These are phyloP conservation scores for Solanum aculeatissimum DNA, from an alignment of 305 asterid species.

Conservation along the genomic window DNA sequence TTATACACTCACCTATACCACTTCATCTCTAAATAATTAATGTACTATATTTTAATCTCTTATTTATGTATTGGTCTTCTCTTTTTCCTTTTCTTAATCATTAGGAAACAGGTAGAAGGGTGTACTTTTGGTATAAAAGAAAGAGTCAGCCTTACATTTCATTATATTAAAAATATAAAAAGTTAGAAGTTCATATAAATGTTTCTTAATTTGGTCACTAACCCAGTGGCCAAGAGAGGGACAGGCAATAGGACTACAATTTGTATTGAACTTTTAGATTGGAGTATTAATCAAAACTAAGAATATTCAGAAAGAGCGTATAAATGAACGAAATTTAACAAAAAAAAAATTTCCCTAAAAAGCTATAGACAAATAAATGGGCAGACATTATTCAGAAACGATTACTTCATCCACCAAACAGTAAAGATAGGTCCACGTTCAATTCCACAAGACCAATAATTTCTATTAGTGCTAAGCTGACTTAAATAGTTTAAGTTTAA, in stretches of 20 bases:
- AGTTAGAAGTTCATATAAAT: not conserved
- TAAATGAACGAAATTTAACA: not conserved
- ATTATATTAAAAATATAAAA: not conserved
- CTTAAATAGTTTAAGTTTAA: not conserved
- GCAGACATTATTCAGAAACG: not conserved
- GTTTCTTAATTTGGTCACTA: not conserved
- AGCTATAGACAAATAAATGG: not conserved
- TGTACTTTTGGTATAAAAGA: not conserved
- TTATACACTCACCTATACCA: not conserved
- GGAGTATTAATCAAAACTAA: not conserved
- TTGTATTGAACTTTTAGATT: not conserved
- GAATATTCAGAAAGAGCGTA: not conserved
- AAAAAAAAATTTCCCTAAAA: not conserved
- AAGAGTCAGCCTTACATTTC: not conserved
- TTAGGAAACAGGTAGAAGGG: not conserved
- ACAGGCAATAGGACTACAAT: not conserved
- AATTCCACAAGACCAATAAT: not conserved
- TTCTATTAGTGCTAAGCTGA: not conserved
- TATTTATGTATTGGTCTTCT: not conserved
- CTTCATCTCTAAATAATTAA: not conserved
- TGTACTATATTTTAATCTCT: not conserved
- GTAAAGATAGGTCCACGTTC: not conserved
- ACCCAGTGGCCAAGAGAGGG: not conserved
- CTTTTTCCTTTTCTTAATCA: not conserved
- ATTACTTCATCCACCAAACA: not conserved